These are phyloP conservation scores for Chionographis japonica DNA, from an alignment of 106 monocot genomes.

Conservation along the genomic window DNA sequence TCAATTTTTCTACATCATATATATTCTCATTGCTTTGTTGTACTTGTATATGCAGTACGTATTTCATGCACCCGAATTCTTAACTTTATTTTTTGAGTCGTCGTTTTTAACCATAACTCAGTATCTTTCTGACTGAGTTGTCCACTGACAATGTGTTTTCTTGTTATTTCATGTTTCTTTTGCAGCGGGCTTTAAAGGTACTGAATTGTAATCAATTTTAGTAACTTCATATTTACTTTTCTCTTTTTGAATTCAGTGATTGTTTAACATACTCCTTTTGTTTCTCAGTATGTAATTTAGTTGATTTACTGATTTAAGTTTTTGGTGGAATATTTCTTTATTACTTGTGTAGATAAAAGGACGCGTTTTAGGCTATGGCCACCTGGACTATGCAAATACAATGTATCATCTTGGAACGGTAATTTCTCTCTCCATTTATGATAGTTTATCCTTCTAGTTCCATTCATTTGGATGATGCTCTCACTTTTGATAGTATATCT, in stretches of 20 bases:
- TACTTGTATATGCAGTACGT: too few species aligned
- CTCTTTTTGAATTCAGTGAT: background rate
- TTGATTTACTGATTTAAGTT: background rate
- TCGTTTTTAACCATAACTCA: background rate
- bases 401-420: conserved; percentile 95
- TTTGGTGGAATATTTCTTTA: background rate
- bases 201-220: conserved; percentile 2
- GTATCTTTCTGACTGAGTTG: background rate
- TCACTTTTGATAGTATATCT: background rate
- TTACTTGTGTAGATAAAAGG: conserved; percentile 72
- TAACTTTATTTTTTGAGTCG: background rate
- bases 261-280: background rate
- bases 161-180: conserved; percentile 21
- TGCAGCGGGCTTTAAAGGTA: conserved; percentile 95
- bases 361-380: conserved; percentile 68
- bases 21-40: too few species aligned
- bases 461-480: too few species aligned
- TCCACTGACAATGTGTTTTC: conserved; percentile 5
- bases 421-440: conserved; percentile 7
- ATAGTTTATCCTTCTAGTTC: background rate
- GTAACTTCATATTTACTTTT: too few species aligned
- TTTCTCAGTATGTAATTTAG: background rate
- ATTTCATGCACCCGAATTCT: background rate
- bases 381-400: conserved; percentile 83
- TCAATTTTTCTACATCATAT: too few species aligned